These are phyloP conservation scores for Emmonsiellopsis sp. DNA, from an alignment of 2,329 filamentous ascomycete genomes.

Conservation along the genomic window DNA sequence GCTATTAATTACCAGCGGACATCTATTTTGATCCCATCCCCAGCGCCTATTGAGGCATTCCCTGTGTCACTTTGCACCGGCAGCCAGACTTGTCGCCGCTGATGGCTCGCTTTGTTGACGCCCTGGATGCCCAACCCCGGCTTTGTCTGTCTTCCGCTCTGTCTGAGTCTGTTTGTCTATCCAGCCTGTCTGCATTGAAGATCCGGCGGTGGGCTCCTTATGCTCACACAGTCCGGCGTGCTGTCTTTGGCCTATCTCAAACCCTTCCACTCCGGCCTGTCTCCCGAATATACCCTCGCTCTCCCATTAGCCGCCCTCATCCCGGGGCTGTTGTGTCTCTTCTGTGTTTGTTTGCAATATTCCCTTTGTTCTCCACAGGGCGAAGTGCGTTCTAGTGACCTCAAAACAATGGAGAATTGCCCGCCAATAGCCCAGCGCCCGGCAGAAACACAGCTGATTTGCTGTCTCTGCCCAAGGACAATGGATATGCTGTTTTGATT, in stretches of 20 bases:
- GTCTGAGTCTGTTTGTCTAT: not conserved
- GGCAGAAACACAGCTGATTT: not conserved
- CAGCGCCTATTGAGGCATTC: not conserved
- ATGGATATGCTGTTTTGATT: not conserved
- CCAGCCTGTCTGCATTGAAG: not conserved
- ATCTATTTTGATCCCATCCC: not conserved
- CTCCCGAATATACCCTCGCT: not conserved
- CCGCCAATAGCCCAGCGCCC: not conserved
- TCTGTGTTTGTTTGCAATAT: not conserved
- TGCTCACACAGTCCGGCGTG: too few relatives aligned
- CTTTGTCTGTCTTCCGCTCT: not conserved
- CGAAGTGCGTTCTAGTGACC: not conserved
- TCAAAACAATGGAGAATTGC: not conserved
- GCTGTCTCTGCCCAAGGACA: not conserved
- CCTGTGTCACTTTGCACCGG: not conserved
- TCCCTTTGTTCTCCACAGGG: not conserved
- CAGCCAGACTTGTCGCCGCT: not conserved
- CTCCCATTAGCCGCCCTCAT: not conserved
- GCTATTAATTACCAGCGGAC: too few relatives aligned
- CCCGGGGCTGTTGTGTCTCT: not conserved
- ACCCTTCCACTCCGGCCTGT: not conserved
- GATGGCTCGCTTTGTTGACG: not conserved
- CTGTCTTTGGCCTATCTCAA: not conserved
- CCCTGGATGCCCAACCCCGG: constrained; percentile 1
- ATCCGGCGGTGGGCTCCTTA: too few relatives aligned